These are phyloP conservation scores for Candida krabiensis DNA, from an alignment of 805 yeast genomes.

Conservation along the genomic window DNA sequence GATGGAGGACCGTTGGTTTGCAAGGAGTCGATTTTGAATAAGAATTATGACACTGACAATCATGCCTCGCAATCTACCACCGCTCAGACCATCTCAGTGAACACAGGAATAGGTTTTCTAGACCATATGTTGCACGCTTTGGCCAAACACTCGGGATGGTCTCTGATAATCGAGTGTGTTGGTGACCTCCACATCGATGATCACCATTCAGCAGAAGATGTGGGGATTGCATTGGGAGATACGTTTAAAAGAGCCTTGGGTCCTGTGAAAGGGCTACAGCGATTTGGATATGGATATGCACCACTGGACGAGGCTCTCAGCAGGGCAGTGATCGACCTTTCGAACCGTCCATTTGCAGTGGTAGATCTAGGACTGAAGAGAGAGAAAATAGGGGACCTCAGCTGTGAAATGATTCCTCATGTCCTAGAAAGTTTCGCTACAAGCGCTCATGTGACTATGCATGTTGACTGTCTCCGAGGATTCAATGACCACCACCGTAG, in stretches of 20 bases:
- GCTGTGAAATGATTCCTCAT: slow-evolving; percentile 98
- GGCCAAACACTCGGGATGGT: slow-evolving; percentile 98
- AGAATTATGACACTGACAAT: slow-evolving; percentile 22
- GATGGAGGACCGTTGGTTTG: slow-evolving; percentile 82
- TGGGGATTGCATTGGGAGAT: slow-evolving; percentile 86
- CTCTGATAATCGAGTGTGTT: slow-evolving; percentile 79
- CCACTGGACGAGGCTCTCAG: slow-evolving; percentile 96
- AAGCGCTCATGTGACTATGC: slow-evolving; percentile 86
- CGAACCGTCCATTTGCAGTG: slow-evolving; percentile 91
- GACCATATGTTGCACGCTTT: slow-evolving; percentile 98
- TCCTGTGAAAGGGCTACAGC: slow-evolving; percentile 81
- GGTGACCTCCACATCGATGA: slow-evolving; percentile 97
- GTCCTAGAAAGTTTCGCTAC: slow-evolving; percentile 92
- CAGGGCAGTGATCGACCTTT: slow-evolving; percentile 93
- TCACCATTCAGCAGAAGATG: slow-evolving; percentile 96
- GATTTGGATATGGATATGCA: slow-evolving; percentile 92
- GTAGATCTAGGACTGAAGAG: slow-evolving; percentile 86
- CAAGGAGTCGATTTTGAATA: slow-evolving; percentile 54
- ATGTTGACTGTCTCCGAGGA: slow-evolving; percentile 92
- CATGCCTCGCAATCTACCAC: slow-evolving; percentile 72
- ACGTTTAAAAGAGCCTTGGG: slow-evolving; percentile 92
- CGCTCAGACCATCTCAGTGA: slow-evolving; percentile 73
- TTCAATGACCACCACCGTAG: slow-evolving; percentile 95
- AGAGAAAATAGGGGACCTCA: slow-evolving; percentile 89
- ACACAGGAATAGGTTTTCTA: slow-evolving; percentile 91